Percentiles rank a stretch among this genome's conserved stretches.
Conservation (phyloP, 495 filamentous ascomycete genomes). For the Penicillium fimorum region DNA sequence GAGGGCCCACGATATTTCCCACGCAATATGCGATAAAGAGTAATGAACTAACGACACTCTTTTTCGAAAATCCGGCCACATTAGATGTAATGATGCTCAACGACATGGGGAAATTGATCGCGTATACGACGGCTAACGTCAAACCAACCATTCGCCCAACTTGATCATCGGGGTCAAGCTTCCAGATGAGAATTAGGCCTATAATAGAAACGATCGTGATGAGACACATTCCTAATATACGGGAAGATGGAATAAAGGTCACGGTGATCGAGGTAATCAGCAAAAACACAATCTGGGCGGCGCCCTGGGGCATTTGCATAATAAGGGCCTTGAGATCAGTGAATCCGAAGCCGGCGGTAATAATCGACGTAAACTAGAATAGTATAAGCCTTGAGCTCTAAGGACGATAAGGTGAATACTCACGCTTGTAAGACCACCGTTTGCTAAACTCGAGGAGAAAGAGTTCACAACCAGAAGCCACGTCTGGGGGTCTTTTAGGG, state of each 20-base stretch:
- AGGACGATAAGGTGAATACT: neutral
- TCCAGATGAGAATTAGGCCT: slow-evolving; percentile 59
- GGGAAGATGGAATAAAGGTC: slow-evolving; percentile 29
- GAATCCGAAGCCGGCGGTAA: slow-evolving; percentile 44
- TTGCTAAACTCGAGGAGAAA: slow-evolving; percentile 30
- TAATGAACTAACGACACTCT: slow-evolving; percentile 24
- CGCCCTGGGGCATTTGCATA: slow-evolving; percentile 42
- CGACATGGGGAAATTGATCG: slow-evolving; percentile 56
- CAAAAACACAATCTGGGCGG: slow-evolving; percentile 38
- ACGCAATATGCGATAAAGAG: slow-evolving; percentile 50
- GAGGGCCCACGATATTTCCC: slow-evolving; percentile 49
- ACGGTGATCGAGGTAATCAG: slow-evolving; percentile 31
- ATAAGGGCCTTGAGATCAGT: slow-evolving; percentile 36
- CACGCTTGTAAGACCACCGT: slow-evolving; percentile 35
- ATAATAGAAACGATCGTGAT: slow-evolving; percentile 41
- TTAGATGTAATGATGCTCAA: slow-evolving; percentile 57
- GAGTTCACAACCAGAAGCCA: slow-evolving; percentile 34
- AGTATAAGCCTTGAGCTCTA: neutral
- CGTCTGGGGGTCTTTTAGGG: slow-evolving; percentile 30
- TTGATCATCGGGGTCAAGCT: slow-evolving; percentile 51
- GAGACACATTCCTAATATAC: slow-evolving; percentile 35
- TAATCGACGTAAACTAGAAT: slow-evolving; percentile 39
- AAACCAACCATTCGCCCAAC: slow-evolving; percentile 54
- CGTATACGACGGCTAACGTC: slow-evolving; percentile 50
- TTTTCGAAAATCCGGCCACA: slow-evolving; percentile 48